phyloP scores from a whole-genome alignment of 192 early-diverging fungal genomes.

The Podila verticillata region DNA sequence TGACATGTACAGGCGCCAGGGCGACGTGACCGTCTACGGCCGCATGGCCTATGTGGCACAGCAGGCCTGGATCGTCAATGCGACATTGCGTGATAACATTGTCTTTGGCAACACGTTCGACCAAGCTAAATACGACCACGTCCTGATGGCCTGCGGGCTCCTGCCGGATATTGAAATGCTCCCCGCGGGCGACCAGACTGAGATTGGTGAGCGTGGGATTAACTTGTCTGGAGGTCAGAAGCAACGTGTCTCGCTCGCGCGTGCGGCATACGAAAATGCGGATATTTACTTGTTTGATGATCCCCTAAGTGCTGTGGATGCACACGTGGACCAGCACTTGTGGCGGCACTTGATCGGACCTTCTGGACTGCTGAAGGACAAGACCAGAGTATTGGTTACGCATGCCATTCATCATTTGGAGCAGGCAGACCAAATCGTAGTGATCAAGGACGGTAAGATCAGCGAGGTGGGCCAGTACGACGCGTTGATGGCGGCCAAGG shows the following conservation, averaged over 20 bases:
- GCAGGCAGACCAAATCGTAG: constrained; percentile 70
- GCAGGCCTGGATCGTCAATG: constrained; percentile 95
- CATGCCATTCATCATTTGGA: constrained; percentile 83
- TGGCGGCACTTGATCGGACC: constrained; percentile 91
- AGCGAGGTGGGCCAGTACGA: constrained; percentile 72
- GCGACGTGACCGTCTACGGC: constrained; percentile 71
- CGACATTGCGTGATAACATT: constrained; percentile 87
- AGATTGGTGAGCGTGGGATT: constrained; percentile 92
- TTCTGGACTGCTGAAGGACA: constrained; percentile 78
- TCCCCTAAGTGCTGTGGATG: constrained; percentile 68
- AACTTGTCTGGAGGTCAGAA: constrained; percentile 94
- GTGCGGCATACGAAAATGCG: constrained; percentile 87
- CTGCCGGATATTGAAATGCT: constrained; percentile 86
- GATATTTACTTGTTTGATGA: constrained; percentile 69
- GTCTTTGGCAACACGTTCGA: constrained; percentile 85
- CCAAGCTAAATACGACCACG: constrained; percentile 73
- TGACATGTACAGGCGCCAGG: constrained; percentile 83
- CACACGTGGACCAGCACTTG: constrained; percentile 69
- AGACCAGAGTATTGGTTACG: constrained; percentile 85
- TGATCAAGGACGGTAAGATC: constrained; percentile 78
- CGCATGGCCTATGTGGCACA: constrained; percentile 72
- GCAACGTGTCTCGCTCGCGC: constrained; percentile 68
- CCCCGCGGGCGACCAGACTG: constrained; percentile 87
- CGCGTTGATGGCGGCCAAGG: constrained; percentile 68
- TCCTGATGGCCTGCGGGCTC: constrained; percentile 83